phyloP scores from a whole-genome alignment of 2,329 filamentous ascomycete genomes.

The Chrysosporium queenslandicum region DNA sequence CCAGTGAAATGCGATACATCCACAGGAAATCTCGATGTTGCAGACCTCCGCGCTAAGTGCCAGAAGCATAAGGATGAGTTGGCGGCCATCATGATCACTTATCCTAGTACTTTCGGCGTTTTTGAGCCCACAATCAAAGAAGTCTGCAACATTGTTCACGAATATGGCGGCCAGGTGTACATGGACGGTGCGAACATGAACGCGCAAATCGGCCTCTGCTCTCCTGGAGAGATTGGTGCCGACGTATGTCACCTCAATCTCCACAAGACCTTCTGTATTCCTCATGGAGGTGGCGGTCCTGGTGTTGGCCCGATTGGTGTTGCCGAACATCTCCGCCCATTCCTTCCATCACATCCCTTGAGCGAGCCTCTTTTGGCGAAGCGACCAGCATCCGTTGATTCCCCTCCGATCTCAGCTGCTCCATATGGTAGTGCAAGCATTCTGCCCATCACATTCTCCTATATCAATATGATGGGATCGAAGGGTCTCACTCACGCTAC shows the following conservation, averaged over 20 bases:
- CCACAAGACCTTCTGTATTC: constrained; percentile 98
- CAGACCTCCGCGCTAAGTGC: constrained; percentile 77
- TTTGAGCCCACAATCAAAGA: constrained; percentile 85
- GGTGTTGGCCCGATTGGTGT: constrained; percentile 92
- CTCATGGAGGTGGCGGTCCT: constrained; percentile 86
- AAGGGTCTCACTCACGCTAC: constrained; percentile 79
- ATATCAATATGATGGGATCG: constrained; percentile 86
- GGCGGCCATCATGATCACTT: constrained; percentile 92
- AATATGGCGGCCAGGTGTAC: constrained; percentile 85
- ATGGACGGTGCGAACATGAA: constrained; percentile 99
- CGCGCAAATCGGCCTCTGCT: constrained; percentile 90
- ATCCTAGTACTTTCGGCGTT: constrained; percentile 88
- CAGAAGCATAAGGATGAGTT: constrained; percentile 77
- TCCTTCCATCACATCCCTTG: constrained; percentile 62
- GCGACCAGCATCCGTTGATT: constrained; percentile 34
- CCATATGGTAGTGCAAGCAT: constrained; percentile 84
- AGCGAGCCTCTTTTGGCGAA: constrained; percentile 40
- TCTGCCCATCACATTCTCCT: constrained; percentile 87
- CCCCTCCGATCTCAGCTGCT: constrained; percentile 64
- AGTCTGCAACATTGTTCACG: constrained; percentile 74
- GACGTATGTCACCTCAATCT: constrained; percentile 96
- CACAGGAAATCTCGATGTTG: constrained; percentile 82
- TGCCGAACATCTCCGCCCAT: constrained; percentile 65
- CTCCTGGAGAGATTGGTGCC: constrained; percentile 86
- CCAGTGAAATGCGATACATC: constrained; percentile 79